Conservation (phyloP, 371 early-diverging fungal species). For the Zopfochytrium polystomum region DNA sequence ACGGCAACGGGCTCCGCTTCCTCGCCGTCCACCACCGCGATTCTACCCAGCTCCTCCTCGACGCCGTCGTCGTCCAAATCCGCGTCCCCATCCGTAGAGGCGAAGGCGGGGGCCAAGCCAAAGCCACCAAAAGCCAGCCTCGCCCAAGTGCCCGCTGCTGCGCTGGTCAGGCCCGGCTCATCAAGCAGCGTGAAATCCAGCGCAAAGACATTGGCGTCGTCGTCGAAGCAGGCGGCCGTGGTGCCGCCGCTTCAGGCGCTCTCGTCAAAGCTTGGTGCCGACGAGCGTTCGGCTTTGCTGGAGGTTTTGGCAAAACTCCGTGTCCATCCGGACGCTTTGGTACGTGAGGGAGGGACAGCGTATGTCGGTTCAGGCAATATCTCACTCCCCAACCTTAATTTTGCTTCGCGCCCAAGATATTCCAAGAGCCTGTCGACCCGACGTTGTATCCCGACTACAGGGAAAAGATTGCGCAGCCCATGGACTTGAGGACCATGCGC, state of each 20-base stretch:
- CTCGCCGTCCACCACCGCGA: not conserved
- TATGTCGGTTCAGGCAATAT: too few species aligned
- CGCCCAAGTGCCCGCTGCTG: too few species aligned
- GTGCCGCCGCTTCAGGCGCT: not conserved
- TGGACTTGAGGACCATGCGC: slow-evolving; percentile 70
- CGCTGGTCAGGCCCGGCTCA: too few species aligned
- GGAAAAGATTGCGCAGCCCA: slow-evolving; percentile 62
- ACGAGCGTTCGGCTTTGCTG: slow-evolving; percentile 5
- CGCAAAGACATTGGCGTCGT: not conserved
- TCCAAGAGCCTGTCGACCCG: slow-evolving; percentile 42
- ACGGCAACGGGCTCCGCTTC: not conserved
- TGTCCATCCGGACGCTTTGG: slow-evolving; percentile 24
- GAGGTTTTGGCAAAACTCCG: slow-evolving; percentile 18
- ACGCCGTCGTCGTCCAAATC: too few species aligned
- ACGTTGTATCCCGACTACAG: slow-evolving; percentile 56
- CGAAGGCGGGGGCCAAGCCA: too few species aligned
- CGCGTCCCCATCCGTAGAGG: too few species aligned
- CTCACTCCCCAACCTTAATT: too few species aligned
- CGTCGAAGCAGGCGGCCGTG: not conserved
- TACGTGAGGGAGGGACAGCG: too few species aligned
- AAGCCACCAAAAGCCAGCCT: too few species aligned
- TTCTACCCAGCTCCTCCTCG: not conserved
- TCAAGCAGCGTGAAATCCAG: too few species aligned
- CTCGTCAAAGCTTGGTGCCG: not conserved
- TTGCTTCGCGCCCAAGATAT: too few species aligned